These are phyloP conservation scores for Begonia peltatifolia DNA, from an alignment of 306 rosid species.

Conservation along the genomic window DNA sequence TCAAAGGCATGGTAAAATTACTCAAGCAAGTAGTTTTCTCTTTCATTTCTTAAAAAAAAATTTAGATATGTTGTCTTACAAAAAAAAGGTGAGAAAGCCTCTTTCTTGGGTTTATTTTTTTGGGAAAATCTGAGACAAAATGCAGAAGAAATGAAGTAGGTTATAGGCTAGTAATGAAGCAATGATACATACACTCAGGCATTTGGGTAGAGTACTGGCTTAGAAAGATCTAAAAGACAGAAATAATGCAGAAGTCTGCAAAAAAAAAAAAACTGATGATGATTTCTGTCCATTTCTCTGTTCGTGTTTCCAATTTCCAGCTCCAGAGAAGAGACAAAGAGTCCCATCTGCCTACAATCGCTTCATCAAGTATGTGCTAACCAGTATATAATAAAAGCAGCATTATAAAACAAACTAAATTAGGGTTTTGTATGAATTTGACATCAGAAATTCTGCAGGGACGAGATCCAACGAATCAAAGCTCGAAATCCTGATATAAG, in stretches of 20 bases:
- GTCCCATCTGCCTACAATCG: conserved; percentile 99
- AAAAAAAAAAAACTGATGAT: neutral
- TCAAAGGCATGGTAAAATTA: too few relatives aligned
- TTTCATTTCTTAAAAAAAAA: too few relatives aligned
- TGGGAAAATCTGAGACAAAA: too few relatives aligned
- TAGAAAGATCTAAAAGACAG: neutral
- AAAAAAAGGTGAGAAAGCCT: too few relatives aligned
- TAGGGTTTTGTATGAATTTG: neutral
- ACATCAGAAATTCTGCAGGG: conserved; percentile 29
- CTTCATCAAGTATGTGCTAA: conserved; percentile 80
- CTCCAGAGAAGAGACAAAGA: conserved; percentile 98
- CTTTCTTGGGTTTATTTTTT: too few relatives aligned
- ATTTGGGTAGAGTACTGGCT: too few relatives aligned
- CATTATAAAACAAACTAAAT: too few relatives aligned
- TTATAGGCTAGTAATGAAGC: neutral
- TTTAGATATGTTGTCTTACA: too few relatives aligned
- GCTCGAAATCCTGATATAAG: conserved; percentile 96
- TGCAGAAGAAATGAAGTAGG: neutral
- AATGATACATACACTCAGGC: neutral
- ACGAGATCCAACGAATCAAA: conserved; percentile 96
- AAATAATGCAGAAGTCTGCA: neutral
- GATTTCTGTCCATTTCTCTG: neutral
- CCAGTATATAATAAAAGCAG: neutral
- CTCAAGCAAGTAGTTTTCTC: too few relatives aligned
- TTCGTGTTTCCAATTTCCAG: conserved; percentile 27